A percentile compares a stretch with the other conserved stretches of the same genome.
Conservation (phyloP, 1,139 yeast genomes). For the Meyerozyma sp. region DNA sequence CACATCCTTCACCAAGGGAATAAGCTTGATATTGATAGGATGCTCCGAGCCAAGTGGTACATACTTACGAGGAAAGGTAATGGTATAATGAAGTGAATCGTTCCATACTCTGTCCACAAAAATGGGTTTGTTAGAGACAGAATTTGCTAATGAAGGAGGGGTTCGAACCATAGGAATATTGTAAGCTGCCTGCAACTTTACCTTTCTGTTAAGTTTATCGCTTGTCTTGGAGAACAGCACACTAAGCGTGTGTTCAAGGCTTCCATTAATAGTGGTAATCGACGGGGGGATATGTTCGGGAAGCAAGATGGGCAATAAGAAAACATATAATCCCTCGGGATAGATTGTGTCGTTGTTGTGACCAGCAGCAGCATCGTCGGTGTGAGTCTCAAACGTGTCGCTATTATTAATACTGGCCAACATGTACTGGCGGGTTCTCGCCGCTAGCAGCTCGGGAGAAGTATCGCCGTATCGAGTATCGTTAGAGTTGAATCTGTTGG, state of each 20-base stretch:
- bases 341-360: conserved; percentile 15
- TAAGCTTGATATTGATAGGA: conserved; percentile 57
- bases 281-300: conserved; percentile 74
- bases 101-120: conserved; percentile 83
- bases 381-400: not conserved
- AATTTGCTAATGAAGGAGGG: conserved; percentile 74
- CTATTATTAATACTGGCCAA: conserved; percentile 7
- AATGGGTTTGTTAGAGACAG: conserved; percentile 74
- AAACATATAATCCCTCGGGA: conserved; percentile 77
- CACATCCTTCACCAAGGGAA: conserved; percentile 68
- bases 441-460: conserved; percentile 30
- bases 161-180: conserved; percentile 59
- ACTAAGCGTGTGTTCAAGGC: conserved; percentile 31
- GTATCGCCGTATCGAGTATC: conserved; percentile 25
- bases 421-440: conserved; percentile 31
- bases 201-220: conserved; percentile 32
- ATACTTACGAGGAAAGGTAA: conserved; percentile 71
- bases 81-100: conserved; percentile 69
- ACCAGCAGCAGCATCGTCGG: conserved; percentile 1
- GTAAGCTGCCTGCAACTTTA: conserved; percentile 25
- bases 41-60: conserved; percentile 67
- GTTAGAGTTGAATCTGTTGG: conserved; percentile 32
- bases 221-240: conserved; percentile 28
- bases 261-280: conserved; percentile 51
- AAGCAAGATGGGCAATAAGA: conserved; percentile 63